Evolutionary conservation across 2,329 filamentous ascomycete genomes (phyloP), one percentile per base, ranked within the genome.

Genomic region (Xylaria sp.): DNA sequence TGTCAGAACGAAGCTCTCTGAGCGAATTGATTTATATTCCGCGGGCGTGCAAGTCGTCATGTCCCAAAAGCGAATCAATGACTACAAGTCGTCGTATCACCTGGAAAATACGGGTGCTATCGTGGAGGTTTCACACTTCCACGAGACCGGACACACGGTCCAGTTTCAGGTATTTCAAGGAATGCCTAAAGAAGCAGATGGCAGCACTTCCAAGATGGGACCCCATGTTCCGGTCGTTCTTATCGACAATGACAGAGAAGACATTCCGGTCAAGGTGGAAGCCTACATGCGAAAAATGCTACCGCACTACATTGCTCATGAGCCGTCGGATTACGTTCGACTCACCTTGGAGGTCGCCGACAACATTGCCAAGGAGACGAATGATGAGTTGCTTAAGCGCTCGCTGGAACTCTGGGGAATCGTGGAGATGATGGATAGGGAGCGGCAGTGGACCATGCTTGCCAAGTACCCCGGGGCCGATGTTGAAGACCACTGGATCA

Each of bases 351-450:
- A 82, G 52, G 79, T 79, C 5, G 79, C 79, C 8, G 69, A 74
- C 18, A 67, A 72, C 37, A 69, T 80, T n/a, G 80, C 81, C 0
- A 74, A 76, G 44, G 71, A 78, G 52, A 79, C 78, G 5, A 75
- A 77, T 42, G 82, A 85, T 62, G 78, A 81, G 58, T 73, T 86
- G 10, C 74, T 88, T 5, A 78, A 78, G 56, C 79, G 82, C 60
- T 82, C 83, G 1, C 76, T 88, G 3, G 84, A 88, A 69, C 76
- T 88, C 1, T 88, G 85, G 85, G 82, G 83, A 0, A 76, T 85
- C 4, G 83, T 87, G 3, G 84, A 88, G 68, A 83, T 86, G 51
- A 83, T 87, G 59, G 84, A 87, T 68, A 80, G 83, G 53, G 84
- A 87, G 68, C 77, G 83, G 3, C 80, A 83, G 62, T 88, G 85